Percentiles rank a stretch among this genome's conserved stretches.
These are phyloP conservation scores for Phytophthora cajani DNA, from an alignment of 352 stramenopile species.

Conservation along the genomic window DNA sequence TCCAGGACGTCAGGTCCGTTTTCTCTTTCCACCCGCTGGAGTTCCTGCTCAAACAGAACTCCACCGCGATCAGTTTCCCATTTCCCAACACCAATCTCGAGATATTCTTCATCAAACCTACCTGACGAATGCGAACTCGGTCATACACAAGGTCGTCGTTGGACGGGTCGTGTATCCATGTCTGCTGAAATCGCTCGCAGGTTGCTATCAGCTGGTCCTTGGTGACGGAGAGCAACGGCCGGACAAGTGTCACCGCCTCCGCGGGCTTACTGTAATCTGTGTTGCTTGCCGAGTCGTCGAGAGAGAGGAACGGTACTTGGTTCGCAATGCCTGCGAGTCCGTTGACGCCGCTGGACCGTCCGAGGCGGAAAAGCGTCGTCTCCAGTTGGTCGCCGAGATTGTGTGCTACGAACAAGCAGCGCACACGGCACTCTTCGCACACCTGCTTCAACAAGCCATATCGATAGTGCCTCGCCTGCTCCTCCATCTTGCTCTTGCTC, in stretches of 20 bases:
- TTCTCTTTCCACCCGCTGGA: slow-evolving; percentile 54
- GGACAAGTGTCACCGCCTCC: slow-evolving; percentile 44
- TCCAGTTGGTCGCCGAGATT: slow-evolving; percentile 84
- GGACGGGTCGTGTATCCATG: slow-evolving; percentile 85
- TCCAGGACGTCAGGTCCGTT: slow-evolving; percentile 45
- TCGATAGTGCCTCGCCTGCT: slow-evolving; percentile 68
- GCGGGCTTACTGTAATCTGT: neutral
- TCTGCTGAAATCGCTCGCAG: slow-evolving; percentile 71
- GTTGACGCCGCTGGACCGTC: slow-evolving; percentile 76
- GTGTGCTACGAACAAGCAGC: slow-evolving; percentile 81
- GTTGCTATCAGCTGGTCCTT: slow-evolving; percentile 75
- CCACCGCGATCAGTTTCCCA: neutral
- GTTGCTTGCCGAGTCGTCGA: slow-evolving; percentile 4
- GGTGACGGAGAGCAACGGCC: slow-evolving; percentile 63
- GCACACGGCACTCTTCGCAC: slow-evolving; percentile 59
- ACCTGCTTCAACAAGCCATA: slow-evolving; percentile 68
- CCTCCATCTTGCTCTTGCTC: slow-evolving; percentile 78
- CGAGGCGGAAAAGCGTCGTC: slow-evolving; percentile 82
- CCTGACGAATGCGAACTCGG: slow-evolving; percentile 85
- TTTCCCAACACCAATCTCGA: neutral
- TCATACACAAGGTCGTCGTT: slow-evolving; percentile 84
- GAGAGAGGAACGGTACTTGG: slow-evolving; percentile 35
- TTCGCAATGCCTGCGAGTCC: slow-evolving; percentile 72
- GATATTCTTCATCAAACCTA: slow-evolving; percentile 14
- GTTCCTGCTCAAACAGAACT: slow-evolving; percentile 39